Base-by-base conservation (phyloP, 306 rosid species). In the Sophora flavescens region DNA sequence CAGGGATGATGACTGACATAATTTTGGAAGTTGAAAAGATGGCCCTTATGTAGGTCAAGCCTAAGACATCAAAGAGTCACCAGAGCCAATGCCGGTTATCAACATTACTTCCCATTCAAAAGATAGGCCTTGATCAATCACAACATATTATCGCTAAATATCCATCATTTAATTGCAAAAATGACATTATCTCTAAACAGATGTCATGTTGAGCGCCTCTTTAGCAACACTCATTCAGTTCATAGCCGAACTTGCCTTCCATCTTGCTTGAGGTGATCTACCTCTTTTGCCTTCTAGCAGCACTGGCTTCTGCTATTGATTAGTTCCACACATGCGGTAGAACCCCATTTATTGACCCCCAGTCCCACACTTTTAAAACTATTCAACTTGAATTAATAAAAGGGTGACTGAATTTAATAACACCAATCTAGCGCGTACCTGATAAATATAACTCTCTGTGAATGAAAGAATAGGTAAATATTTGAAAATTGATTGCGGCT, bases 391-490 rank as follows among this genome's bases (percentile, higher is more conserved):
- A 28, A 60, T 60, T 39, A 69, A 47, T 50, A 65, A 47, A 60
- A 63, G 60, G 50, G 85, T 35, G 56, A 39, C 36, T 7, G 45
- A 74, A 66, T 11, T 45, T 68, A 72, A 28, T 52, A 63, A 48
- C 66, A 45, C 16, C 16, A 70, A 70, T 70, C 63, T 57, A 75
- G 82, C 35, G n/a, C 14, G 3, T 78, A 94, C 98, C 97, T 91
- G 97, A 89, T 22, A 22, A 22, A 22, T 11, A 80, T 80, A 94
- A 71, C 95, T 91, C 83, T 91, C 98, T 5, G 93, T 85, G 88
- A 94, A 94, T 35, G 96, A 88, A 82, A 94, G 93, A 64, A 88
- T 41, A 39, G 97, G 95, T 4, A 94, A 81, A 77, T 90, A 84
- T 83, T 87, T 88, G 90, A 94, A 92, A 61, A 92, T 47, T 64